Evolutionary conservation across 768 basidiomycete species (phyloP).

Genomic region (Boletus fagicola): DNA sequence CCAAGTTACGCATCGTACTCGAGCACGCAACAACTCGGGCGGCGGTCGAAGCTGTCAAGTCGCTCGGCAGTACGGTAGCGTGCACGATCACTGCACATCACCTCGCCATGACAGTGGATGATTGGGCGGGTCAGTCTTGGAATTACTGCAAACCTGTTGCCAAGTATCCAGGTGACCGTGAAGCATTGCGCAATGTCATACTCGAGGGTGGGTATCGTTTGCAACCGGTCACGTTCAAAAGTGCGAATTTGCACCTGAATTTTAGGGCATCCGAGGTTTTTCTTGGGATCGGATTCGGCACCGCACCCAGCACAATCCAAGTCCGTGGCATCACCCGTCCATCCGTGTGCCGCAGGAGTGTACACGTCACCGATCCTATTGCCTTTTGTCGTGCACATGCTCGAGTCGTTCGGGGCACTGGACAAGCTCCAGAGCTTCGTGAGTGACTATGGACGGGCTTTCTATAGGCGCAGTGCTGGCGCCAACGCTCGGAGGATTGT

Average conservation of each 20-base stretch:
- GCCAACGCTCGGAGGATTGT: constrained; percentile 38
- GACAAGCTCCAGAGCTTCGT: constrained; percentile 81
- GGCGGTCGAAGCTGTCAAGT: constrained; percentile 83
- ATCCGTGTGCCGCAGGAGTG: constrained; percentile 90
- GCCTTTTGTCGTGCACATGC: constrained; percentile 82
- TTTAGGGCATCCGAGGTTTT: constrained; percentile 88
- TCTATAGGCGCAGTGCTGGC: constrained; percentile 54
- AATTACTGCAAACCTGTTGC: constrained; percentile 98
- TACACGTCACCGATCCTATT: constrained; percentile 93
- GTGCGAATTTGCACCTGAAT: not conserved
- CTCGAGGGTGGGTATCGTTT: constrained; percentile 53
- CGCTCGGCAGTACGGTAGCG: constrained; percentile 77
- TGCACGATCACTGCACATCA: constrained; percentile 99
- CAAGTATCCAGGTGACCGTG: constrained; percentile 89
- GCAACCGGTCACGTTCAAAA: not conserved
- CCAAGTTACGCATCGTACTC: constrained; percentile 88
- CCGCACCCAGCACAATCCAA: constrained; percentile 78
- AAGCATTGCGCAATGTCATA: constrained; percentile 76
- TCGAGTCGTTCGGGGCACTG: constrained; percentile 85
- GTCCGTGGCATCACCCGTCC: constrained; percentile 63
- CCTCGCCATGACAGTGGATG: constrained; percentile 89
- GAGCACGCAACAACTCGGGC: constrained; percentile 95
- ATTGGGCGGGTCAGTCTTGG: constrained; percentile 94
- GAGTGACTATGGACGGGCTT: constrained; percentile 71
- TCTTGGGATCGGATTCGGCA: constrained; percentile 95